A percentile compares a stretch with the other conserved stretches of the same genome.
These are phyloP conservation scores for Phyllosticta ampelicida DNA, from an alignment of 2,329 filamentous ascomycete genomes.

Conservation along the genomic window DNA sequence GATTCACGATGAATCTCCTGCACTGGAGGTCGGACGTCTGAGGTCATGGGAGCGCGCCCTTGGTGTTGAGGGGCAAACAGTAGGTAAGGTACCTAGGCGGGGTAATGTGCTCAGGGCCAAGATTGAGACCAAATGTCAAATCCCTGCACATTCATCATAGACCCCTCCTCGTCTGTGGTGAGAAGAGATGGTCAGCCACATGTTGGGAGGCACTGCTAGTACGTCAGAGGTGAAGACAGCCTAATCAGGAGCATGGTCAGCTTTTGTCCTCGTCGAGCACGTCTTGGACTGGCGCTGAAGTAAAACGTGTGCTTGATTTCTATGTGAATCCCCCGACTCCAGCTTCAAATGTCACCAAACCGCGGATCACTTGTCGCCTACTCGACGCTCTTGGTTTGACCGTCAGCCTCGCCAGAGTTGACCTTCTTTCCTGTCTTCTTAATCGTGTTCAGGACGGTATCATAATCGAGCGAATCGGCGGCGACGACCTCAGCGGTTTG, in stretches of 20 bases:
- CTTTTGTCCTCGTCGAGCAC: too few species aligned
- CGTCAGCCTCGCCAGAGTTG: slow-evolving; percentile 64
- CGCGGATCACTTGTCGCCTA: not conserved
- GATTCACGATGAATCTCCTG: too few species aligned
- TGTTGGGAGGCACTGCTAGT: too few species aligned
- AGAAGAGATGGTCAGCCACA: not conserved
- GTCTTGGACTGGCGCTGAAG: too few species aligned
- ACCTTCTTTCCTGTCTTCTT: slow-evolving; percentile 93
- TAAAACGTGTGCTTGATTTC: not conserved
- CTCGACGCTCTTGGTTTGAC: slow-evolving; percentile 21
- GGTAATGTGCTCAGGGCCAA: not conserved
- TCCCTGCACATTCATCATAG: not conserved
- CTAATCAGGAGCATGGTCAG: too few species aligned
- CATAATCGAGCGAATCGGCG: slow-evolving; percentile 58
- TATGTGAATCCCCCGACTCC: not conserved
- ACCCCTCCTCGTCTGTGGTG: not conserved
- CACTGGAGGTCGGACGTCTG: too few species aligned
- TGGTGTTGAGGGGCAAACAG: not conserved
- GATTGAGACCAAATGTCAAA: not conserved
- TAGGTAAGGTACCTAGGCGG: too few species aligned
- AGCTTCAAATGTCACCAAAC: not conserved
- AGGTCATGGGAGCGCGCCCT: not conserved
- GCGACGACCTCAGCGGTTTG: slow-evolving; percentile 73
- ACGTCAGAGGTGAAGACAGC: too few species aligned
- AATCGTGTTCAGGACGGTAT: slow-evolving; percentile 75